A percentile compares a stretch with the other conserved stretches of the same genome.
Conservation (phyloP, 208 protist species). For the Acanthamoeba lenticulata region DNA sequence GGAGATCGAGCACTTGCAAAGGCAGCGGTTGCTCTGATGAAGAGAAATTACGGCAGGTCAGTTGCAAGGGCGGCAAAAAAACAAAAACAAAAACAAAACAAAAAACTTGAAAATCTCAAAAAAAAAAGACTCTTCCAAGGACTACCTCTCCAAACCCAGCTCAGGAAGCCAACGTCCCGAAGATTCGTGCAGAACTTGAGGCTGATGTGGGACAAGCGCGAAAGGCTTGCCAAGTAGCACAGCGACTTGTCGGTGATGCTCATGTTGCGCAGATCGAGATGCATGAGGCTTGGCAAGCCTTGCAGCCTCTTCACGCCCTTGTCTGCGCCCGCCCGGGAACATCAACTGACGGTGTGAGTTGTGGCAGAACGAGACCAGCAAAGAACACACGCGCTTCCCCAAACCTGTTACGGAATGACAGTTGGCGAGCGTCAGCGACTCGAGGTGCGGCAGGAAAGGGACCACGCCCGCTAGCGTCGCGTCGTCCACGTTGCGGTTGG, state of each 20-base stretch:
- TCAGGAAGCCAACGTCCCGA: background rate
- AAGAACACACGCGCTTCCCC: background rate
- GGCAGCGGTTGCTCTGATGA: background rate
- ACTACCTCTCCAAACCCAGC: background rate
- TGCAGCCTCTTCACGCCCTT: background rate
- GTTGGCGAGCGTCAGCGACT: background rate
- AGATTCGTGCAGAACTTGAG: background rate
- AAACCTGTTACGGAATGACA: background rate
- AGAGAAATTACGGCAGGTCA: background rate
- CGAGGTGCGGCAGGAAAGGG: background rate
- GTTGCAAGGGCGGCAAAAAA: background rate
- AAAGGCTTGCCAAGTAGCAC: background rate
- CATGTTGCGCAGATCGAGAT: background rate
- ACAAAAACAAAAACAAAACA: background rate
- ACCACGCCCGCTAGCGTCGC: background rate
- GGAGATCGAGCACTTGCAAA: constrained; percentile 14
- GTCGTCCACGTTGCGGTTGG: background rate
- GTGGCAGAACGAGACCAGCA: too few species aligned
- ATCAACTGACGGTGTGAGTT: background rate
- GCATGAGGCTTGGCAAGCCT: background rate
- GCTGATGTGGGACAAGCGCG: background rate
- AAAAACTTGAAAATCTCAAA: too few species aligned
- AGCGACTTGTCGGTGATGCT: background rate
- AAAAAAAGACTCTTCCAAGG: too few species aligned
- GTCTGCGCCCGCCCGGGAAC: background rate